Base-by-base conservation (phyloP, 805 yeast species). In the Wickerhamiella australiensis region DNA sequence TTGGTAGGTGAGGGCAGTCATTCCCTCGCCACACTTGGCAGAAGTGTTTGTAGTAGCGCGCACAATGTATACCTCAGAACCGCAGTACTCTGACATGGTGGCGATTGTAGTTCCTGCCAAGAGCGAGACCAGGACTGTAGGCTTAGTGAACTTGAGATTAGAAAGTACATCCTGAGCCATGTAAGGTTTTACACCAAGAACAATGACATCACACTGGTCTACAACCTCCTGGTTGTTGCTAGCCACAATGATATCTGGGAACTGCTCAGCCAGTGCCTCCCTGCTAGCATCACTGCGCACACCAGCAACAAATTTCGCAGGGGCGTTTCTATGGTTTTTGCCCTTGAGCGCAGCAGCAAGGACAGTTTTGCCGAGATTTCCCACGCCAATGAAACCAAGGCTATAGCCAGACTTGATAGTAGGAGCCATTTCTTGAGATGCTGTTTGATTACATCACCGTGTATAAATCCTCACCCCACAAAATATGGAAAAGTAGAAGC, bases 21-120 rank as follows among this genome's bases (percentile, higher is more conserved):
- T 86, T 47, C 97, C 98, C 57, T 80, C 78, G 20, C 96, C 95
- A 64, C 76, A 85, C 64, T 81, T 80, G 17, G 95, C 94, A 2
- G 99, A 96, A 0, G 98, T 92, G 68, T 90, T 92, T 42, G 99
- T 90, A 95, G 94, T 88, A n/a, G 94, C 94, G 54, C 95, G 76
- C 20, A 94, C 85, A 27, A 90, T 79, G 52, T 72, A 68, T 5
- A 73, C 68, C 56, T 61, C 52, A 47, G 54, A 56, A 36, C 60
- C 53, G 48, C 63, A 50, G 54, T 56, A 51, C 46, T 62, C 52
- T 8, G 84, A 70, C 58, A 77, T 74, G 62, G 83, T 84, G 17
- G 71, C 78, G 53, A 88, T 79, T 15, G 95, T 85, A 76, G 86
- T 83, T 12, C 99, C 99, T 2, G 98, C 97, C 57, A 87, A 78